A percentile compares a stretch with the other conserved stretches of the same genome.
phyloP scores from a whole-genome alignment of 495 filamentous ascomycete genomes.

The Penicillium bialowiezense region DNA sequence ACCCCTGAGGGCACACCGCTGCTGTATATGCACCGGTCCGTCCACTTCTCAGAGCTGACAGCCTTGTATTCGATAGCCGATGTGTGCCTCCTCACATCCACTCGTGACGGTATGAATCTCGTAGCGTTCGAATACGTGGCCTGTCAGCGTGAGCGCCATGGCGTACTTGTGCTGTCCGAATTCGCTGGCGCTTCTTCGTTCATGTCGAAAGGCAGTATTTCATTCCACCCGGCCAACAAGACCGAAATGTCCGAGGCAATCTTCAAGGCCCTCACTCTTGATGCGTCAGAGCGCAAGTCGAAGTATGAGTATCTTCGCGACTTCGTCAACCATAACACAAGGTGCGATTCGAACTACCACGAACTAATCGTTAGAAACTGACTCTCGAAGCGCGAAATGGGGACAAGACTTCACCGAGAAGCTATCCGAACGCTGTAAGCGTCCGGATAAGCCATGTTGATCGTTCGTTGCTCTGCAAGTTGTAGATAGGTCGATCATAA shows the following conservation, averaged over 20 bases:
- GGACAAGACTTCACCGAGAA: conserved; percentile 35
- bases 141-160: conserved; percentile 76
- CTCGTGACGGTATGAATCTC: conserved; percentile 95
- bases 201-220: conserved; percentile 71
- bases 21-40: conserved; percentile 89
- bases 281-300: conserved; percentile 66
- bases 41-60: conserved; percentile 85
- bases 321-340: conserved; percentile 88
- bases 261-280: conserved; percentile 80
- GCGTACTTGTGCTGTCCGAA: conserved; percentile 88
- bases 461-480: background rate
- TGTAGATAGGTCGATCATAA: background rate
- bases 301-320: conserved; percentile 78
- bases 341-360: conserved; percentile 30
- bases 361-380: conserved; percentile 1
- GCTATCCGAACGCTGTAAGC: conserved; percentile 19
- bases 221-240: conserved; percentile 90
- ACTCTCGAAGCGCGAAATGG: conserved; percentile 34
- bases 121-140: conserved; percentile 97
- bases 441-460: conserved; percentile 8
- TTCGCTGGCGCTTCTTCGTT: conserved; percentile 88
- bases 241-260: conserved; percentile 85
- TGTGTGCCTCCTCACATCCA: conserved; percentile 85
- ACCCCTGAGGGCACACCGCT: conserved; percentile 92
- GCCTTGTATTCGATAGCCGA: conserved; percentile 89